These are phyloP conservation scores for Botryotinia narcissicola DNA, from an alignment of 2,329 filamentous ascomycete genomes.

Conservation along the genomic window DNA sequence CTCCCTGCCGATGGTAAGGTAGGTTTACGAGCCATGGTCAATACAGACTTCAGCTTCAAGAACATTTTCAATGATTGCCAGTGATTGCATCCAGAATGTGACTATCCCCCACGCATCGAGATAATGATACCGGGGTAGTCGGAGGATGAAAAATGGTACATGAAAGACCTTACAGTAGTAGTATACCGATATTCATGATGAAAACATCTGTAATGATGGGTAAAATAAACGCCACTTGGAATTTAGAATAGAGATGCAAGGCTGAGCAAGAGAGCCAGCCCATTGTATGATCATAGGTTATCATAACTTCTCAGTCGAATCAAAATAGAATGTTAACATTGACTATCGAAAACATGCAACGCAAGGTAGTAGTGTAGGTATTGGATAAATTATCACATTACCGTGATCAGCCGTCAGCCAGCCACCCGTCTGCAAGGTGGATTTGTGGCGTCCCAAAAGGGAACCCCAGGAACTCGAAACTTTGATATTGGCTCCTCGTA, in stretches of 20 bases:
- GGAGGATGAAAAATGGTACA: neutral
- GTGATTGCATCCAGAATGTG: neutral
- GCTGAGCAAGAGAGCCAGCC: neutral
- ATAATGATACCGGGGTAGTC: neutral
- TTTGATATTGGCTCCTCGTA: neutral
- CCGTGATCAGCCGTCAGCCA: neutral
- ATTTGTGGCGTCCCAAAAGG: neutral
- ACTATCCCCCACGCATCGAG: neutral
- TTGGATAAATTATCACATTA: neutral
- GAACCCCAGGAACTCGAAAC: neutral
- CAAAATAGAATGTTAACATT: neutral
- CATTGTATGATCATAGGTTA: neutral
- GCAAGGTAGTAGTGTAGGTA: neutral
- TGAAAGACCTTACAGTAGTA: neutral
- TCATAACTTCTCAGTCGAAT: neutral
- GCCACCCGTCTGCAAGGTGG: neutral
- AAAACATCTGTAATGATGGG: neutral
- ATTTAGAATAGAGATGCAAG: neutral
- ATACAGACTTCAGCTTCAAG: conserved; percentile 1
- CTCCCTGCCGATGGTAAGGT: neutral
- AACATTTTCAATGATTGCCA: neutral
- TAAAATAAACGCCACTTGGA: neutral
- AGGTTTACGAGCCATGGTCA: neutral
- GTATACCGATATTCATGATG: neutral
- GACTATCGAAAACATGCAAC: conserved; percentile 1